A percentile compares a stretch with the other conserved stretches of the same genome.
Evolutionary conservation across 208 protist genomes (phyloP).

Genomic region (Leishmania turanica): DNA sequence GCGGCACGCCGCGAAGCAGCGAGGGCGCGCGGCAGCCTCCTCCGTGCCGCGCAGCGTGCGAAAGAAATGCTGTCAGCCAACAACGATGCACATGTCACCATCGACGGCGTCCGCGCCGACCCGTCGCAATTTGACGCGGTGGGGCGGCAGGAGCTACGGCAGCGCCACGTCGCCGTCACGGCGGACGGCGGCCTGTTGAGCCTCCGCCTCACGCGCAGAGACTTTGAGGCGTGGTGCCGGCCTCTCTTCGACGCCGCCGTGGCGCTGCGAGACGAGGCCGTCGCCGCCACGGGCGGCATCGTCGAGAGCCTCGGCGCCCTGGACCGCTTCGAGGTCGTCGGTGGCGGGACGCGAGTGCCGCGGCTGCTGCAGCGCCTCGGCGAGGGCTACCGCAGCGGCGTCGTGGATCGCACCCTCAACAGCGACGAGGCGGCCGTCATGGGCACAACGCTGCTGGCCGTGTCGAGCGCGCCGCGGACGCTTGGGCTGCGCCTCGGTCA

Average conservation of each 20-base stretch:
- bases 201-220: conserved; percentile 45
- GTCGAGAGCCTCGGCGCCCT: conserved; percentile 18
- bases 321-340: conserved; percentile 79
- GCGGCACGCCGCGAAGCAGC: conserved; percentile 15
- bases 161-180: conserved; percentile 13
- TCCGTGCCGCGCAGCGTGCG: conserved; percentile 77
- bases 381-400: conserved; percentile 37
- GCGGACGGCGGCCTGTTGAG: conserved; percentile 35
- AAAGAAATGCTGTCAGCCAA: conserved; percentile 93
- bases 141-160: conserved; percentile 29
- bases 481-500: conserved; percentile 9
- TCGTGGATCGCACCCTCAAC: conserved; percentile 85
- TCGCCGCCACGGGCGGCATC: conserved; percentile 33
- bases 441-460: conserved; percentile 64
- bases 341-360: conserved; percentile 83
- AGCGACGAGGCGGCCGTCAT: conserved; percentile 82
- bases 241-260: conserved; percentile 47
- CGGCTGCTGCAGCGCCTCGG: conserved; percentile 58
- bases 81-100: conserved; percentile 70
- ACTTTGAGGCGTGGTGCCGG: conserved; percentile 75
- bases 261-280: conserved; percentile 36
- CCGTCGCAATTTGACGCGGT: not conserved
- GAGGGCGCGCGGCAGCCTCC: conserved; percentile 64
- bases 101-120: conserved; percentile 70
- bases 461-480: conserved; percentile 17